phyloP scores from a whole-genome alignment of 257 asterid species.

The Agastache rugosa region DNA sequence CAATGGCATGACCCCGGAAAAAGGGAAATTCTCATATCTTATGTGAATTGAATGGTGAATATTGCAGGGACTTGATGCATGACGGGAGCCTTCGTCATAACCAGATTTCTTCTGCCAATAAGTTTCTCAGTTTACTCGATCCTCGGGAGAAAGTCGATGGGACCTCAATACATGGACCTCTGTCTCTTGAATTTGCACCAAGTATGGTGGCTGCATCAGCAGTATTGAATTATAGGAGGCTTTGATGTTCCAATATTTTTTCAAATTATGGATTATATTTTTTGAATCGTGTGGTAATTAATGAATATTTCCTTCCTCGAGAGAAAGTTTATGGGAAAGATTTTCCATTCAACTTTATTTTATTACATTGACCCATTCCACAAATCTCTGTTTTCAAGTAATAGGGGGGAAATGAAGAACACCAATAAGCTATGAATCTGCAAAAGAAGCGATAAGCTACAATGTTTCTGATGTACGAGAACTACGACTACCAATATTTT shows the following conservation, averaged over 20 bases:
- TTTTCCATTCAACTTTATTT: not conserved
- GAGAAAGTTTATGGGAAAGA: not conserved
- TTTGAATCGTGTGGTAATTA: not conserved
- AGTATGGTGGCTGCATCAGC: conserved; percentile 82
- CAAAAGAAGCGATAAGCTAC: too few relatives aligned
- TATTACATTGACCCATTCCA: not conserved
- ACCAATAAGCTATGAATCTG: too few relatives aligned
- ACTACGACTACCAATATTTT: too few relatives aligned
- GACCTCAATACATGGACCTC: conserved; percentile 29
- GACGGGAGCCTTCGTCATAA: conserved; percentile 61
- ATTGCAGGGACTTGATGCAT: conserved; percentile 59
- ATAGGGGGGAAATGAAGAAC: too few relatives aligned
- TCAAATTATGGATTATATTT: not conserved
- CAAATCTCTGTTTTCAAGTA: too few relatives aligned
- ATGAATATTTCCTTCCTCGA: not conserved
- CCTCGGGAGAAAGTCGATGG: conserved; percentile 40
- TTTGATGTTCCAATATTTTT: conserved; percentile 1
- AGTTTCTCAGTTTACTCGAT: conserved; percentile 56
- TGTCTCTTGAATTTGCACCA: conserved; percentile 45
- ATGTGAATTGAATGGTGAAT: not conserved
- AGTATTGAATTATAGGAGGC: conserved; percentile 50
- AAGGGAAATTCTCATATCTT: not conserved
- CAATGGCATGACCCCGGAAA: not conserved
- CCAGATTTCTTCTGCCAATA: conserved; percentile 68
- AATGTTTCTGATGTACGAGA: too few relatives aligned